Evolutionary conservation across 805 yeast genomes (phyloP), one percentile per base, ranked within the genome.

Genomic region (Kazachstania bromeliacearum): DNA sequence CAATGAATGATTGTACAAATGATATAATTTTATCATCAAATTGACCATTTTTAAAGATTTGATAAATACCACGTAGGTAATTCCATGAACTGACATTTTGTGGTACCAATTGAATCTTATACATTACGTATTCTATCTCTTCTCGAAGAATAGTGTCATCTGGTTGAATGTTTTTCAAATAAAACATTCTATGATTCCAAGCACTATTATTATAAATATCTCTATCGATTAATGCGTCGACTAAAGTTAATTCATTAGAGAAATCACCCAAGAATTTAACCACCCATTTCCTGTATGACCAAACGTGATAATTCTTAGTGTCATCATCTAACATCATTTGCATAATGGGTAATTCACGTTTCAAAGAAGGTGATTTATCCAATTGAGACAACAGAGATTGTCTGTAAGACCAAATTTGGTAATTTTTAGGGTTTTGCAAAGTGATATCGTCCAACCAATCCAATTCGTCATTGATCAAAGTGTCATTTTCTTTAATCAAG

Each of bases 331-430:
- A 59, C 81, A 89, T 81, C 32, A 69, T 60, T 27, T 70, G 69
- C 28, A 82, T 63, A 16, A 85, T 67, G 2, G 83, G 79, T 35
- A 67, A 66, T 53, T 92, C 97, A 25, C 77, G 62, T 28, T 59
- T 63, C 20, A 56, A 43, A 12, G 30, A 28, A 7, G 59, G 55
- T 1, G 41, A 50, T 1, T 58, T 54, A 27, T 59, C 51, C 39
- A 55, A 37, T 28, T 67, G 67, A 2, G 35, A 24, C 37, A 81
- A 60, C 7, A 89, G 53, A 23, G 76, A 63, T 50, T 81, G 88
- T 38, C 96, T 71, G 53, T 89, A 88, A 48, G 88, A 84, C 96
- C 97, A 92, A n/a, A 89, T 80, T 58, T 92, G 98, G 60, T 92
- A 92, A 63, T 88, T 89, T 57, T 92, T 92, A 28, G 88, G 81